Conservation (phyloP, 73 alveolate genomes). For the Uronychia setigera region DNA sequence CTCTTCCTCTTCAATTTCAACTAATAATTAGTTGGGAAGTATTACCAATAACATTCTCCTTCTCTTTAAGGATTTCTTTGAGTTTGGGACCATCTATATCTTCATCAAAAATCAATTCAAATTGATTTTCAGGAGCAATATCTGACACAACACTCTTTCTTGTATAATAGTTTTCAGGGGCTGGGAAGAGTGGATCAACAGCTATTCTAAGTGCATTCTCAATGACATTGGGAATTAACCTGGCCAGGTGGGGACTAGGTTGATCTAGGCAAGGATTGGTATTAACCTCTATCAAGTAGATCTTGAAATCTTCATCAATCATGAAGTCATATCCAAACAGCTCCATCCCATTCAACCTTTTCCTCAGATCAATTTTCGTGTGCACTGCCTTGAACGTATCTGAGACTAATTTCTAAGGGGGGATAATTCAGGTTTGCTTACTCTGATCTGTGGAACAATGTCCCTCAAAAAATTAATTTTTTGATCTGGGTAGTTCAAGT, state of each 20-base stretch:
- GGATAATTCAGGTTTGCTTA: neutral
- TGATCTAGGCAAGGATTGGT: conserved; percentile 96
- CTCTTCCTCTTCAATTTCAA: conserved; percentile 7
- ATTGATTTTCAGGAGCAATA: conserved; percentile 28
- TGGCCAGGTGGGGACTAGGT: conserved; percentile 86
- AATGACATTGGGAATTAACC: conserved; percentile 69
- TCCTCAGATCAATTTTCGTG: conserved; percentile 81
- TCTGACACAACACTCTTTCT: neutral
- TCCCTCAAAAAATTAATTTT: conserved; percentile 74
- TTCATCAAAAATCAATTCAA: conserved; percentile 51
- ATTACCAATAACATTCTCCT: neutral
- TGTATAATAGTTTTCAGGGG: conserved; percentile 9
- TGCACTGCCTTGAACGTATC: conserved; percentile 79
- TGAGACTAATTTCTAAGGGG: conserved; percentile 67
- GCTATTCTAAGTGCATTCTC: conserved; percentile 57
- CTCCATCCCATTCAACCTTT: conserved; percentile 81
- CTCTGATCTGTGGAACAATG: conserved; percentile 77
- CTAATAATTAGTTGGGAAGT: neutral
- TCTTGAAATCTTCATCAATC: conserved; percentile 91
- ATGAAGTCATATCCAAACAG: conserved; percentile 96
- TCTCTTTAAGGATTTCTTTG: neutral
- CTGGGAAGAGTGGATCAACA: conserved; percentile 60
- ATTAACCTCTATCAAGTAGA: conserved; percentile 91
- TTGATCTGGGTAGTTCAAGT: conserved; percentile 45
- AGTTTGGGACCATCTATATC: conserved; percentile 30